Conservation (phyloP, 495 filamentous ascomycete species). For the Oidiodendron maius region DNA sequence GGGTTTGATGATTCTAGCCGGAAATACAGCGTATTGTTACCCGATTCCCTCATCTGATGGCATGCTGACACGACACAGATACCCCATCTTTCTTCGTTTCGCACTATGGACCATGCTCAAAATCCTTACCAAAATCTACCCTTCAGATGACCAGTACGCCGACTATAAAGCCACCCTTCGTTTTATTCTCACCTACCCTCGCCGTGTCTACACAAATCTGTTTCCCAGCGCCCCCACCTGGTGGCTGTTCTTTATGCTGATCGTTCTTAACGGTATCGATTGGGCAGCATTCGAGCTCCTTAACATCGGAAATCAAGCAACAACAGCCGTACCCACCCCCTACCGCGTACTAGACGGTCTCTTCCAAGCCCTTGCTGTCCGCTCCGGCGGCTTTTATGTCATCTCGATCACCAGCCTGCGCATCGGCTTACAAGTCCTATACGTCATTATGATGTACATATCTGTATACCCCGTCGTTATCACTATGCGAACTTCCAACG, state of each 20-base stretch:
- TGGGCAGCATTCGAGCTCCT: constrained; percentile 79
- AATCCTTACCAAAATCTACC: constrained; percentile 33
- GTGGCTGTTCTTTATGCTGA: constrained; percentile 69
- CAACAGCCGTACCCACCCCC: constrained; percentile 48
- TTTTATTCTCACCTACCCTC: constrained; percentile 76
- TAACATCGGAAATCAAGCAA: constrained; percentile 63
- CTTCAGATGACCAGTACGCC: constrained; percentile 34
- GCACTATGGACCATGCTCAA: constrained; percentile 55
- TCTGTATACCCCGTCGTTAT: constrained; percentile 73
- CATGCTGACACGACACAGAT: constrained; percentile 25
- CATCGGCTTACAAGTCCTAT: constrained; percentile 70
- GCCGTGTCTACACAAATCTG: constrained; percentile 77
- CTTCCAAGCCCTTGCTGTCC: constrained; percentile 79
- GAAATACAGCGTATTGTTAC: constrained; percentile 57
- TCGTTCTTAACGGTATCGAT: constrained; percentile 73
- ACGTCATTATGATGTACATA: constrained; percentile 94
- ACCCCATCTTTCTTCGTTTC: constrained; percentile 74
- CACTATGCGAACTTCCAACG: constrained; percentile 59
- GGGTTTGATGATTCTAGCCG: constrained; percentile 72
- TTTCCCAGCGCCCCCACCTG: constrained; percentile 74
- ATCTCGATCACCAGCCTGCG: constrained; percentile 64
- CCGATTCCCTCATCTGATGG: not conserved
- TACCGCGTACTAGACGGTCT: constrained; percentile 69
- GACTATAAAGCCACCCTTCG: constrained; percentile 59
- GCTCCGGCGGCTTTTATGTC: constrained; percentile 79